These are phyloP conservation scores for Wallacemonas sp. DNA, from an alignment of 208 protist genomes.

Conservation along the genomic window DNA sequence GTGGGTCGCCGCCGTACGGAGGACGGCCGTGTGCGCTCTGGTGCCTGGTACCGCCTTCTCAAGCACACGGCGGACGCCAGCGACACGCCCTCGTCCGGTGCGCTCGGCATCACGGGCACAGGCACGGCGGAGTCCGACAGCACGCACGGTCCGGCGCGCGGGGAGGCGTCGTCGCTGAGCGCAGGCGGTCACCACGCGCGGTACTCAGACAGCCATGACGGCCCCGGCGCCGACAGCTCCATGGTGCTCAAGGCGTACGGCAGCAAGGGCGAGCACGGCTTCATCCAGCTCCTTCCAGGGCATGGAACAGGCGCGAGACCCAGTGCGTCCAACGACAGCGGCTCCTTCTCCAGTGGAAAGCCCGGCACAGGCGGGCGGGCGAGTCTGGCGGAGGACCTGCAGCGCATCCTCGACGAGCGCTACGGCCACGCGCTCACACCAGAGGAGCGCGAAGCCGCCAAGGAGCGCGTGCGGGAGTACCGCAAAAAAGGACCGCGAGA, in stretches of 20 bases:
- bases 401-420: constrained; percentile 30
- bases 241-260: constrained; percentile 18
- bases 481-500: constrained; percentile 17
- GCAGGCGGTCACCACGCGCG: too few species aligned
- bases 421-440: constrained; percentile 43
- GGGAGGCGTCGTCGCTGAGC: too few species aligned
- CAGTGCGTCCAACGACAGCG: not conserved
- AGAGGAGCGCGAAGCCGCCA: constrained; percentile 34
- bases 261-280: not conserved
- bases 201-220: not conserved
- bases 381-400: constrained; percentile 12
- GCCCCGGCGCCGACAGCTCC: not conserved
- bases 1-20: constrained; percentile 23
- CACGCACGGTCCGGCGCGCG: too few species aligned
- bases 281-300: constrained; percentile 5
- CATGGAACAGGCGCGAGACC: not conserved
- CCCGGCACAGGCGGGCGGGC: too few species aligned
- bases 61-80: not conserved
- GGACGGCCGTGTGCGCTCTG: constrained; percentile 36
- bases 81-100: not conserved
- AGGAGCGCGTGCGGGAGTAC: constrained; percentile 29
- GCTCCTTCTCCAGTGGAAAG: not conserved
- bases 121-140: too few species aligned
- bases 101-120: not conserved
- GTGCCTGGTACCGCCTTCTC: constrained; percentile 32